Percentiles rank a stretch among this genome's conserved stretches.
Conservation (phyloP, 495 filamentous ascomycete species). For the Talaromyces trachyspermus region DNA sequence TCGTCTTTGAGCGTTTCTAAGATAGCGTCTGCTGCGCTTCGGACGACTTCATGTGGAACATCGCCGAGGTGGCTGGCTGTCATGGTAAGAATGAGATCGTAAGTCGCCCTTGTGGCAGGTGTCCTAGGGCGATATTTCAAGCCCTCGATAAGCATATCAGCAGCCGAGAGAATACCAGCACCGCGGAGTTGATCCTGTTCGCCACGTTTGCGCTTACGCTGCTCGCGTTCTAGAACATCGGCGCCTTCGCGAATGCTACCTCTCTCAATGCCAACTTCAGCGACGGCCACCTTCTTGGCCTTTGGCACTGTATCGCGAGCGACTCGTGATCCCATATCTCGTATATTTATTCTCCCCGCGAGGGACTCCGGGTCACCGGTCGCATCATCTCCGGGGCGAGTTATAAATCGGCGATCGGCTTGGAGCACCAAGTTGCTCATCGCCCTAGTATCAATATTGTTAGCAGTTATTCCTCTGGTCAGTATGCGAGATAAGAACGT, state of each 20-base stretch:
- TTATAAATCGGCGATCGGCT: constrained; percentile 94
- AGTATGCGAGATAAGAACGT: neutral
- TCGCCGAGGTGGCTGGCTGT: constrained; percentile 85
- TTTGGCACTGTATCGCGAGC: constrained; percentile 73
- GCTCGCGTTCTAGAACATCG: constrained; percentile 78
- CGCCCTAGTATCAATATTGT: constrained; percentile 40
- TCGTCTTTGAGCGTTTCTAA: constrained; percentile 92
- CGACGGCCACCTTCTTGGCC: constrained; percentile 60
- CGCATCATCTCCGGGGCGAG: constrained; percentile 83
- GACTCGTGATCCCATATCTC: constrained; percentile 86
- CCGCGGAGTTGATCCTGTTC: constrained; percentile 66
- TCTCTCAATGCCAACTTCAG: constrained; percentile 61
- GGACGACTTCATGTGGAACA: constrained; percentile 82
- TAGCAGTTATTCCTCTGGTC: neutral
- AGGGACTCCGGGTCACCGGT: constrained; percentile 97
- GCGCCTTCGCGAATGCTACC: constrained; percentile 77
- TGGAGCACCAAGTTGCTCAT: constrained; percentile 99
- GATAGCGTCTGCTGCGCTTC: constrained; percentile 91
- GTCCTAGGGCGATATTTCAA: constrained; percentile 83
- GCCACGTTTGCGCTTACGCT: constrained; percentile 75
- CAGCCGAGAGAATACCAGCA: constrained; percentile 73
- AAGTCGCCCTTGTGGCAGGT: constrained; percentile 87
- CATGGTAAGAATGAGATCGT: constrained; percentile 88
- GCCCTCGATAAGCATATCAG: constrained; percentile 82
- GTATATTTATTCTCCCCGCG: constrained; percentile 83